These are phyloP conservation scores for Albophoma yamanashiensis DNA, from an alignment of 2,329 filamentous ascomycete species.

Conservation along the genomic window DNA sequence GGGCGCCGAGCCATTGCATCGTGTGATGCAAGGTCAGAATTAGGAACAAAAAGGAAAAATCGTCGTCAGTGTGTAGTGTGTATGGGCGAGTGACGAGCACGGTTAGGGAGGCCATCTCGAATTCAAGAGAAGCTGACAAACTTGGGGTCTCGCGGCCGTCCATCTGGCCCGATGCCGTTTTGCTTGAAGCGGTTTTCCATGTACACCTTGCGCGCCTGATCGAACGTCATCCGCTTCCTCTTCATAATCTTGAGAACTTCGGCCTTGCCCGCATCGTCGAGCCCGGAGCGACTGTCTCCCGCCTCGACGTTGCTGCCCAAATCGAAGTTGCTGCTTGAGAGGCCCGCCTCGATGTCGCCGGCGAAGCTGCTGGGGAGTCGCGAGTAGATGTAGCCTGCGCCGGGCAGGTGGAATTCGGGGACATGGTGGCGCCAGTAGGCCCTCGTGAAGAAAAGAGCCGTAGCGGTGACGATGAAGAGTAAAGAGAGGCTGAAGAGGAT, in stretches of 20 bases:
- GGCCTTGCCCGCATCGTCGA: slow-evolving; percentile 70
- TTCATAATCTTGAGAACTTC: slow-evolving; percentile 91
- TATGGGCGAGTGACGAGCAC: not conserved
- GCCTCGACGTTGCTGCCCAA: slow-evolving; percentile 68
- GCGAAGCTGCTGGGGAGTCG: slow-evolving; percentile 69
- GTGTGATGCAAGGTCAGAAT: not conserved
- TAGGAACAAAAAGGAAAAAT: not conserved
- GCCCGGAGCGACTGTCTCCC: slow-evolving; percentile 67
- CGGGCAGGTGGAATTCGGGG: slow-evolving; percentile 44
- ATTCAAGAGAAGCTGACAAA: slow-evolving; percentile 70
- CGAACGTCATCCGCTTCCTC: slow-evolving; percentile 68
- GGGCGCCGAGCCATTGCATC: not conserved
- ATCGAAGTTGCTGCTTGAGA: slow-evolving; percentile 76
- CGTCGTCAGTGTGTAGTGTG: not conserved
- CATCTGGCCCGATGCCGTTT: slow-evolving; percentile 82
- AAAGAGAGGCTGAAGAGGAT: slow-evolving; percentile 70
- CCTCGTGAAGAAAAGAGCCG: slow-evolving; percentile 73
- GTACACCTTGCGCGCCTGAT: slow-evolving; percentile 79
- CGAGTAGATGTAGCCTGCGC: slow-evolving; percentile 58
- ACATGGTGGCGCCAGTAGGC: slow-evolving; percentile 63
- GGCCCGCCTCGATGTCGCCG: slow-evolving; percentile 77
- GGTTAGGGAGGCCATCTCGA: not conserved
- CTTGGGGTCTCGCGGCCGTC: slow-evolving; percentile 81
- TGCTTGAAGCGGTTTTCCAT: slow-evolving; percentile 79
- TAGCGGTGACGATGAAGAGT: slow-evolving; percentile 59